Conservation (phyloP, 2,329 filamentous ascomycete species). For the Thielaviopsis musarum region DNA sequence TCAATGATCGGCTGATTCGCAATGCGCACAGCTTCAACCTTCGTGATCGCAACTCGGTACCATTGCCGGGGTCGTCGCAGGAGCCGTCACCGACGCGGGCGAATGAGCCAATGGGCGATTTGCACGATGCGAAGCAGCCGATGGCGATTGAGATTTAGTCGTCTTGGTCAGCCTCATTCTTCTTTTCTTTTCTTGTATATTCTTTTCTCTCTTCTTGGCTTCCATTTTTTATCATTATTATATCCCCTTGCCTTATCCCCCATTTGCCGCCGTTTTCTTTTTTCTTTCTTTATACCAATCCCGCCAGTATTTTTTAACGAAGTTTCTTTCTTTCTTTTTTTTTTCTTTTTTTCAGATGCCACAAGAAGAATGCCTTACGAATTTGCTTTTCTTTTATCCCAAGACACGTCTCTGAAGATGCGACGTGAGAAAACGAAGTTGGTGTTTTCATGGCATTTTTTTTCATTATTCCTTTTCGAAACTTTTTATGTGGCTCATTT, state of each 20-base stretch:
- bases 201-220: slow-evolving; percentile 1
- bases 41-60: not conserved
- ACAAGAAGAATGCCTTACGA: too few relatives aligned
- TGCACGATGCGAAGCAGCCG: slow-evolving; percentile 2
- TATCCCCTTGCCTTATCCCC: not conserved
- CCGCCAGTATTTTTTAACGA: not conserved
- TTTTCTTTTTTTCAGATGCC: not conserved
- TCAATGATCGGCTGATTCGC: slow-evolving; percentile 8
- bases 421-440: too few relatives aligned
- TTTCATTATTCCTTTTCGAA: not conserved
- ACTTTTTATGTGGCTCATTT: not conserved
- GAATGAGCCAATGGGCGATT: not conserved
- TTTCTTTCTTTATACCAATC: slow-evolving; percentile 1
- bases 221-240: not conserved
- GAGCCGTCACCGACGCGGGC: slow-evolving; percentile 6
- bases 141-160: slow-evolving; percentile 6
- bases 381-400: too few relatives aligned
- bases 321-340: not conserved
- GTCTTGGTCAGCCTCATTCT: not conserved
- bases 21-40: not conserved
- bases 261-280: not conserved
- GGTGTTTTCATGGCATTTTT: too few relatives aligned
- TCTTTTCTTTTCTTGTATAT: slow-evolving; percentile 4
- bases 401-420: too few relatives aligned
- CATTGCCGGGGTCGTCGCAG: not conserved